These are phyloP conservation scores for Periconia sp. DNA, from an alignment of 2,329 filamentous ascomycete species.

Conservation along the genomic window DNA sequence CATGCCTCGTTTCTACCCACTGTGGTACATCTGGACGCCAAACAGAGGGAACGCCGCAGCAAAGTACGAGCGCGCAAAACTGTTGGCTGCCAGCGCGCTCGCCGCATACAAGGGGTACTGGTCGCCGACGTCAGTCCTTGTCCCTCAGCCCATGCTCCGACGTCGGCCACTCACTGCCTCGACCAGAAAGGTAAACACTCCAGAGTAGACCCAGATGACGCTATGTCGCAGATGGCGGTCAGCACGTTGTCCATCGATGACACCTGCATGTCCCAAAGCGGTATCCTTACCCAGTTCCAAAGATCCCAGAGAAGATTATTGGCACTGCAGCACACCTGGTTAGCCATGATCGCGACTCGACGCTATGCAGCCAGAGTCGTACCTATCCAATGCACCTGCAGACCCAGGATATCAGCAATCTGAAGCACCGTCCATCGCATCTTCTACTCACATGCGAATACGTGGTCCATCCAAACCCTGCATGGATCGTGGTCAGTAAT, in stretches of 20 bases:
- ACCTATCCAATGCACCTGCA: slow-evolving; percentile 59
- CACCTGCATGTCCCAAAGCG: slow-evolving; percentile 25
- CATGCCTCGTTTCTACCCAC: slow-evolving; percentile 46
- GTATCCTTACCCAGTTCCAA: slow-evolving; percentile 51
- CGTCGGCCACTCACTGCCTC: slow-evolving; percentile 55
- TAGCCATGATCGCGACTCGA: slow-evolving; percentile 38
- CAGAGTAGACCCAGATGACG: slow-evolving; percentile 78
- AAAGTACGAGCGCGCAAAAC: slow-evolving; percentile 56
- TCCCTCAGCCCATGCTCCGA: slow-evolving; percentile 25
- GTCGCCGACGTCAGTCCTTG: slow-evolving; percentile 30
- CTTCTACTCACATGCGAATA: slow-evolving; percentile 74
- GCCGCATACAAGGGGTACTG: slow-evolving; percentile 58
- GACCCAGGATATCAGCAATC: slow-evolving; percentile 39
- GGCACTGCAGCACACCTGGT: slow-evolving; percentile 49
- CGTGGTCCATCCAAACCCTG: slow-evolving; percentile 81
- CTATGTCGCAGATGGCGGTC: slow-evolving; percentile 52
- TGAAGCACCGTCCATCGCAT: slow-evolving; percentile 35
- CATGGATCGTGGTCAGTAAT: slow-evolving; percentile 34
- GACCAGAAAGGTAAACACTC: slow-evolving; percentile 88
- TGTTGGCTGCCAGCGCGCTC: slow-evolving; percentile 57
- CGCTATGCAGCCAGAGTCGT: slow-evolving; percentile 32
- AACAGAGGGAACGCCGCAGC: slow-evolving; percentile 56
- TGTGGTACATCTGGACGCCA: slow-evolving; percentile 59
- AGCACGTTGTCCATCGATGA: slow-evolving; percentile 34
- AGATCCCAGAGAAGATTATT: slow-evolving; percentile 56